phyloP scores from a whole-genome alignment of 208 protist genomes.

The Balamuthia mandrillaris region DNA sequence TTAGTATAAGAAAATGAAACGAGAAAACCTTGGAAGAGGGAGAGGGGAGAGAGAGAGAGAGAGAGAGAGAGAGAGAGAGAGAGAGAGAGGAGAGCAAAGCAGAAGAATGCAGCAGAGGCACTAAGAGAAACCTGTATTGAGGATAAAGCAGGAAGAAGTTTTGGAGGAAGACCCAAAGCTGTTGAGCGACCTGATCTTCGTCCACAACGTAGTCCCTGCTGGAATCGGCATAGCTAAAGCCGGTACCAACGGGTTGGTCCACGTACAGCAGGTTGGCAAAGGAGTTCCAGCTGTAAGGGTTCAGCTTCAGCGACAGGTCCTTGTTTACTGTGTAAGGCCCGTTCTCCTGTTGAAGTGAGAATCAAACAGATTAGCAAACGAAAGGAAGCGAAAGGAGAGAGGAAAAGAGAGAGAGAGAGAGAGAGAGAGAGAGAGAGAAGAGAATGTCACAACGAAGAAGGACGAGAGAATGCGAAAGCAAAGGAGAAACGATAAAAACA shows the following conservation, averaged over 20 bases:
- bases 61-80: too few relatives aligned
- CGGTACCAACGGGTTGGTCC: slow-evolving; percentile 20
- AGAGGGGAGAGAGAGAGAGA: too few relatives aligned
- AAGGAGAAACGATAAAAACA: too few relatives aligned
- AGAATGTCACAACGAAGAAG: too few relatives aligned
- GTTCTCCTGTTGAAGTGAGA: neutral
- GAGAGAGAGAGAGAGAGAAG: too few relatives aligned
- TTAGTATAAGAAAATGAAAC: too few relatives aligned
- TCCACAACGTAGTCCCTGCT: neutral
- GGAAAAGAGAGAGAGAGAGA: too few relatives aligned
- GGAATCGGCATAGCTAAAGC: slow-evolving; percentile 3
- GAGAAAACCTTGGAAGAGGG: too few relatives aligned
- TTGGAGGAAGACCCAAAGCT: slow-evolving; percentile 20
- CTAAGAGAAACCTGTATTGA: slow-evolving; percentile 12
- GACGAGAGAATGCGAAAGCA: too few relatives aligned
- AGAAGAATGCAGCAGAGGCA: too few relatives aligned
- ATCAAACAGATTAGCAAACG: neutral
- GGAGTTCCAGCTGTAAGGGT: slow-evolving; percentile 19
- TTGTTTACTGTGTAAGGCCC: neutral
- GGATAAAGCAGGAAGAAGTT: slow-evolving; percentile 21
- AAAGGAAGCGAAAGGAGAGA: too few relatives aligned
- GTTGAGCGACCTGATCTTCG: neutral
- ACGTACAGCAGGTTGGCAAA: slow-evolving; percentile 34
- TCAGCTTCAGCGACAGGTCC: neutral
- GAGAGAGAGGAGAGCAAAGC: too few relatives aligned